Percentiles rank a stretch among this genome's conserved stretches.
phyloP scores from a whole-genome alignment of 768 basidiomycete genomes.

The Suillus weaverae region DNA sequence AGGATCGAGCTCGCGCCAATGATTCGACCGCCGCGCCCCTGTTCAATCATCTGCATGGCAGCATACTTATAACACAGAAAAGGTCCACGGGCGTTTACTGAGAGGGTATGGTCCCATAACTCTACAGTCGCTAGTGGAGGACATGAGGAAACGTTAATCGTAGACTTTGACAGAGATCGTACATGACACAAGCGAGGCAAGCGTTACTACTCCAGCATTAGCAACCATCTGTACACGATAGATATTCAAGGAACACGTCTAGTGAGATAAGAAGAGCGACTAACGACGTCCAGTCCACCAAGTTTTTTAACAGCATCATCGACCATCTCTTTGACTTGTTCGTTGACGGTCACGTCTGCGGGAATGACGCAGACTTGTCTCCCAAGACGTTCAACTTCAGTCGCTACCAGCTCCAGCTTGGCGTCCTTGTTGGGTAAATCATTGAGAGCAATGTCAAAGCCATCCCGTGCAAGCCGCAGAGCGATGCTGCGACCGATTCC shows the following conservation, averaged over 20 bases:
- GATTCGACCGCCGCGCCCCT: conserved; percentile 54
- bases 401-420: conserved; percentile 8
- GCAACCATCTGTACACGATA: conserved; percentile 24
- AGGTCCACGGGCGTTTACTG: conserved; percentile 56
- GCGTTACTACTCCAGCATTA: conserved; percentile 21
- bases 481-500: conserved; percentile 28
- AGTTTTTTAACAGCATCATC: conserved; percentile 7
- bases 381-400: conserved; percentile 2
- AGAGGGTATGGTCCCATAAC: conserved; percentile 42
- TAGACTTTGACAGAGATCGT: neutral
- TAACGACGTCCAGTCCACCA: conserved; percentile 16
- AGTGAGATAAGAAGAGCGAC: conserved; percentile 4
- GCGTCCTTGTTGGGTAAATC: conserved; percentile 1
- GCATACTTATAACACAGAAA: conserved; percentile 68
- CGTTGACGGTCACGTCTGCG: conserved; percentile 10
- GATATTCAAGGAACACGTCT: neutral
- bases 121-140: conserved; percentile 31
- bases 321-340: conserved; percentile 17
- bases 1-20: conserved; percentile 39
- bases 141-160: neutral
- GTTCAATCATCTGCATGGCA: conserved; percentile 57
- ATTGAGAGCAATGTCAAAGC: conserved; percentile 21
- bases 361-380: neutral
- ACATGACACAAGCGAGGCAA: conserved; percentile 15
- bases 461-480: conserved; percentile 27